phyloP scores from a whole-genome alignment of 139 green algal species.

The Mesostigma viride region DNA sequence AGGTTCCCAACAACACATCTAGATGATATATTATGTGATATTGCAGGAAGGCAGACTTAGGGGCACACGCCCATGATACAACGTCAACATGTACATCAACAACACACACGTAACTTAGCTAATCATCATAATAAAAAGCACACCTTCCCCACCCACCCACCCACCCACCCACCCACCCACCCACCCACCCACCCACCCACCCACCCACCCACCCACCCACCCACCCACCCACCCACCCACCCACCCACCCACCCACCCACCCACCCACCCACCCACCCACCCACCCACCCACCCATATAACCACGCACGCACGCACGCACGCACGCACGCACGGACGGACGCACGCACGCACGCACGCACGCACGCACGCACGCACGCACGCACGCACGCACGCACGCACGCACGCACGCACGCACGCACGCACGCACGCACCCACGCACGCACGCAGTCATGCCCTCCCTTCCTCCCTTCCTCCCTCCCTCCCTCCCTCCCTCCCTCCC shows the following conservation, averaged over 20 bases:
- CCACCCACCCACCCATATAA: too few relatives aligned
- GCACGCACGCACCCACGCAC: not conserved
- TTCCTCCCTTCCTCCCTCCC: not conserved
- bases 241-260: not conserved
- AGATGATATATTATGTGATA: too few relatives aligned
- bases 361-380: constrained; percentile 10
- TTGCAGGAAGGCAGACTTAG: too few relatives aligned
- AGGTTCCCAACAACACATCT: too few relatives aligned
- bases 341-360: constrained; percentile 9
- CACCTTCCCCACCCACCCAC: too few relatives aligned
- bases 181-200: constrained; percentile 3
- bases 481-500: not conserved
- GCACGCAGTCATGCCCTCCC: too few relatives aligned
- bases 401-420: not conserved
- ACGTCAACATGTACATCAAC: too few relatives aligned
- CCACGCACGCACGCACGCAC: constrained; percentile 8
- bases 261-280: not conserved
- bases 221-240: not conserved
- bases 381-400: constrained; percentile 9
- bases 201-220: constrained; percentile 2
- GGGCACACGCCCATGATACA: too few relatives aligned
- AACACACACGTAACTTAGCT: too few relatives aligned
- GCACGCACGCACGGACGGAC: constrained; percentile 8
- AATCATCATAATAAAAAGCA: too few relatives aligned
- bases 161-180: constrained; percentile 2